These are phyloP conservation scores for Candida tropicalis DNA, from an alignment of 1,139 yeast genomes.

Conservation along the genomic window DNA sequence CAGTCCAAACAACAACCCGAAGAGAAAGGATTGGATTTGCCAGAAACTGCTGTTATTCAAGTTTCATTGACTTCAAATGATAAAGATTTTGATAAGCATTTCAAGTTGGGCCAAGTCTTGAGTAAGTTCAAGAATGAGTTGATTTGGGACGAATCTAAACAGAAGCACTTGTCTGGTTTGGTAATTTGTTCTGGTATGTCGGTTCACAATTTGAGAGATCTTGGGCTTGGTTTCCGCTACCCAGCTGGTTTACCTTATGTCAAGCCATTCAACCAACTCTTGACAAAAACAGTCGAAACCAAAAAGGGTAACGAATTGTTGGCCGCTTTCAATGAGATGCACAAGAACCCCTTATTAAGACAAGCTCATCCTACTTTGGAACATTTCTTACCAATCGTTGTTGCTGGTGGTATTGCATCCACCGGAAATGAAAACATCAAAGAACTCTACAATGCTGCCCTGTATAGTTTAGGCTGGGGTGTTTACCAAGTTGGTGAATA, in stretches of 20 bases:
- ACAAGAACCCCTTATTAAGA: conserved; percentile 34
- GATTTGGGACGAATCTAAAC: conserved; percentile 33
- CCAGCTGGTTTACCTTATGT: conserved; percentile 48
- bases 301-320: conserved; percentile 15
- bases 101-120: conserved; percentile 58
- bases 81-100: conserved; percentile 49
- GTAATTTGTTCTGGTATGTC: conserved; percentile 75
- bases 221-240: conserved; percentile 27
- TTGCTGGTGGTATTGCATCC: conserved; percentile 61
- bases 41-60: conserved; percentile 55
- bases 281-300: conserved; percentile 35
- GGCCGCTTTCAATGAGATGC: conserved; percentile 17
- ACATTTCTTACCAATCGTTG: conserved; percentile 70
- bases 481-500: conserved; percentile 49
- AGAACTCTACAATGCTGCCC: conserved; percentile 48
- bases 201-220: conserved; percentile 71
- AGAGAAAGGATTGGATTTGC: conserved; percentile 47
- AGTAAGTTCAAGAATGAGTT: conserved; percentile 50
- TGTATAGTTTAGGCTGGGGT: conserved; percentile 67
- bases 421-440: conserved; percentile 33
- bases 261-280: conserved; percentile 48
- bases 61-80: conserved; percentile 59
- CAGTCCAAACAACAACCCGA: conserved; percentile 18
- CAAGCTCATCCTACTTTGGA: conserved; percentile 75
- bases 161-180: conserved; percentile 42